phyloP scores from a whole-genome alignment of 2,329 filamentous ascomycete genomes.

The Beauveria asiatica region DNA sequence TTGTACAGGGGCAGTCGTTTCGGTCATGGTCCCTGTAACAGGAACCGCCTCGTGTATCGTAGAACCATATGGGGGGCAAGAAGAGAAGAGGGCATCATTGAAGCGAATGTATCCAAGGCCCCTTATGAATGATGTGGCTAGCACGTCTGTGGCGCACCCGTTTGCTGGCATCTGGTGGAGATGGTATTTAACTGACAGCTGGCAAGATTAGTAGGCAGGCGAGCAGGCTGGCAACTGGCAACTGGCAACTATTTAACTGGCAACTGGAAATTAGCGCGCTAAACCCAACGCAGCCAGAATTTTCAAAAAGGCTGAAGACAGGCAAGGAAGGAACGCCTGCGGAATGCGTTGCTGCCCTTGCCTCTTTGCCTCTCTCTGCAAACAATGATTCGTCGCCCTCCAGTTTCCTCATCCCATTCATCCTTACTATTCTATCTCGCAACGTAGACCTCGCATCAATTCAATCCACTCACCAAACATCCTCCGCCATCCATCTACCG shows the following conservation, averaged over 20 bases:
- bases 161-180: too few relatives aligned
- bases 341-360: neutral
- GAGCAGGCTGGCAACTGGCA: neutral
- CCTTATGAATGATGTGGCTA: neutral
- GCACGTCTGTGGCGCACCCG: neutral
- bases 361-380: neutral
- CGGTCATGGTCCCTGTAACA: neutral
- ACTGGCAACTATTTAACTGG: neutral
- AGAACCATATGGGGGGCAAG: neutral
- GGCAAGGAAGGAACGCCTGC: neutral
- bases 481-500: too few relatives aligned
- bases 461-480: neutral
- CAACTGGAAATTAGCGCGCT: neutral
- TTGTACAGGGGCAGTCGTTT: neutral
- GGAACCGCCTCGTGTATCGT: too few relatives aligned
- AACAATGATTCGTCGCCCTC: neutral
- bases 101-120: too few relatives aligned
- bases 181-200: too few relatives aligned
- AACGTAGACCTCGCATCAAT: neutral
- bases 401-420: neutral
- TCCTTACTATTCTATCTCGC: neutral
- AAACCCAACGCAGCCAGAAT: slow-evolving; percentile 3
- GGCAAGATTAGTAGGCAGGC: too few relatives aligned
- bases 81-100: neutral
- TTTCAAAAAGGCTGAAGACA: neutral